These are phyloP conservation scores for Colletotrichum liaoningense DNA, from an alignment of 2,329 filamentous ascomycete species.

Conservation along the genomic window DNA sequence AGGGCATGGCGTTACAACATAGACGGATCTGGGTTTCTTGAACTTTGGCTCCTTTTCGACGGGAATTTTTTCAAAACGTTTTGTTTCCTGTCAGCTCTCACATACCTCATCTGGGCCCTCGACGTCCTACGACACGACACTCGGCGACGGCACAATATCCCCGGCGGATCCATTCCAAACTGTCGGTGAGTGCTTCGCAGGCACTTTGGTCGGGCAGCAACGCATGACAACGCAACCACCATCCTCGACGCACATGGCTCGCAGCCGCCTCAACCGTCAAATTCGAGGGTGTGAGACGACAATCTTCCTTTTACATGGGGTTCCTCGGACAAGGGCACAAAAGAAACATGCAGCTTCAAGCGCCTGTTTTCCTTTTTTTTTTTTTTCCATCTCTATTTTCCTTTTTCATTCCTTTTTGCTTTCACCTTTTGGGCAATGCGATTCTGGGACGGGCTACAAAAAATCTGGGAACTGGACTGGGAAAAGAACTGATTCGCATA, in stretches of 20 bases:
- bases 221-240: constrained; percentile 36
- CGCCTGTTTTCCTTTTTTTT: constrained; percentile 1
- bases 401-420: background rate
- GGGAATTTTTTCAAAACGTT: background rate
- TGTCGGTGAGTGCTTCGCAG: constrained; percentile 29
- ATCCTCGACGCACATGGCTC: constrained; percentile 33
- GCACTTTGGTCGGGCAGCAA: constrained; percentile 34
- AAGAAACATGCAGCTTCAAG: constrained; percentile 21
- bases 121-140: constrained; percentile 19
- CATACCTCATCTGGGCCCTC: constrained; percentile 34
- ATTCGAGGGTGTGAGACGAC: constrained; percentile 22
- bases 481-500: constrained; percentile 38
- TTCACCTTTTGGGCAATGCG: constrained; percentile 1
- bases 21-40: constrained; percentile 32
- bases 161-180: constrained; percentile 36
- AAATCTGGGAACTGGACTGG: constrained; percentile 35
- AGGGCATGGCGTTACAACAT: constrained; percentile 35
- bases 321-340: constrained; percentile 26
- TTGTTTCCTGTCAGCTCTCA: constrained; percentile 32
- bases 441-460: constrained; percentile 36
- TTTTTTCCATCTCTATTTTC: constrained; percentile 7
- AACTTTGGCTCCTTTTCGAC: constrained; percentile 11
- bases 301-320: constrained; percentile 9
- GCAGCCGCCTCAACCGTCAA: constrained; percentile 31
- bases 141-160: constrained; percentile 26